phyloP scores from a whole-genome alignment of 2,329 filamentous ascomycete species.

The Periglandula ipomoeae region DNA sequence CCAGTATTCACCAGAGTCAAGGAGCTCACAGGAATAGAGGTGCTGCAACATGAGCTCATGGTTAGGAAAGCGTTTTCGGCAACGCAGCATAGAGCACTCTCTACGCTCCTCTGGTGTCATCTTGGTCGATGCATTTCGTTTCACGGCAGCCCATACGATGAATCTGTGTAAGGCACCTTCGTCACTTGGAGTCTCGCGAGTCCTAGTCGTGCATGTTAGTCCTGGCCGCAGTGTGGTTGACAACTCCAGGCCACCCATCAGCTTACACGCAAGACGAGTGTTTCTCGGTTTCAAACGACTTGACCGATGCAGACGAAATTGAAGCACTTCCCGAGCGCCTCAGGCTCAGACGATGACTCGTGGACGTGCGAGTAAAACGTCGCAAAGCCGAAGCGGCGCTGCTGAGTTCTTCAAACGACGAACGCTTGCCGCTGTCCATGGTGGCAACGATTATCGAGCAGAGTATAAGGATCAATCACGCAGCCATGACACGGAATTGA shows the following conservation, averaged over 20 bases:
- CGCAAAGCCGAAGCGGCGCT: constrained; percentile 8
- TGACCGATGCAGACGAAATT: constrained; percentile 4
- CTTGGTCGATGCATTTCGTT: constrained; percentile 39
- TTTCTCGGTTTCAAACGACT: constrained; percentile 9
- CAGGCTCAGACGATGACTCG: constrained; percentile 7
- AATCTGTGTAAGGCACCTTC: constrained; percentile 46
- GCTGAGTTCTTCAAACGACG: constrained; percentile 11
- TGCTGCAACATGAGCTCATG: constrained; percentile 48
- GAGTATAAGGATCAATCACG: not conserved
- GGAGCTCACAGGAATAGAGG: constrained; percentile 37
- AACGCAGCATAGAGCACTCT: constrained; percentile 43
- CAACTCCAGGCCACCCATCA: not conserved
- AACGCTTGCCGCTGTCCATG: constrained; percentile 9
- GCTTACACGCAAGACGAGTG: constrained; percentile 10
- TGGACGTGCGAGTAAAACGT: constrained; percentile 8
- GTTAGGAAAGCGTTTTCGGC: constrained; percentile 37
- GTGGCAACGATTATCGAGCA: not conserved
- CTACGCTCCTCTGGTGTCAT: constrained; percentile 39
- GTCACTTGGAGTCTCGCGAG: constrained; percentile 33
- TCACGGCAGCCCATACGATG: constrained; percentile 47
- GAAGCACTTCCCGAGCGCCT: constrained; percentile 7
- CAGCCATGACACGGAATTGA: not conserved
- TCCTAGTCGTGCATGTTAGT: constrained; percentile 23
- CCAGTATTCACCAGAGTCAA: constrained; percentile 43
- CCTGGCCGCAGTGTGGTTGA: not conserved